phyloP scores from a whole-genome alignment of 1,284 basidiomycete genomes.

The Abortiporus biennis region DNA sequence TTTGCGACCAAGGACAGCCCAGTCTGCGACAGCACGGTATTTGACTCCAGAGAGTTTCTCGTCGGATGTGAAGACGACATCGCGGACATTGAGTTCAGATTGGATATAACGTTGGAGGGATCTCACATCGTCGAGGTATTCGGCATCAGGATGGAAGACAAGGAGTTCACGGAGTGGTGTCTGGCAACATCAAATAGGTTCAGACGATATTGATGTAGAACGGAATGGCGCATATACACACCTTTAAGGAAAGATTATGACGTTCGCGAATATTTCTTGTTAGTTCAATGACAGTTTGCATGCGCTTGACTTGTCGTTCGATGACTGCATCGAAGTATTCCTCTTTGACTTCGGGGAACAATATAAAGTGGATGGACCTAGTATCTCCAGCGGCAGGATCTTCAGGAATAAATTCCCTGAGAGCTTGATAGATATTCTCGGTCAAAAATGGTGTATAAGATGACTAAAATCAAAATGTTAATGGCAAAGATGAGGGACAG shows the following conservation, averaged over 20 bases:
- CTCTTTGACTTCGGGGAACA: slow-evolving; percentile 89
- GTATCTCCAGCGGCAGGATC: slow-evolving; percentile 69
- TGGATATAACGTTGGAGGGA: slow-evolving; percentile 87
- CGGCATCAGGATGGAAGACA: slow-evolving; percentile 86
- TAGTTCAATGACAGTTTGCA: slow-evolving; percentile 94
- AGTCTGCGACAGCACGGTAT: slow-evolving; percentile 93
- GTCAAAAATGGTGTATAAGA: slow-evolving; percentile 98
- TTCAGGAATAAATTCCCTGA: slow-evolving; percentile 81
- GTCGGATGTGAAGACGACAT: slow-evolving; percentile 85
- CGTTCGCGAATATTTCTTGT: slow-evolving; percentile 87
- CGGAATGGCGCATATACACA: slow-evolving; percentile 32
- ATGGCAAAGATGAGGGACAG: no score
- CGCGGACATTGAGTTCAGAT: slow-evolving; percentile 94
- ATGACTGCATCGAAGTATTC: slow-evolving; percentile 97
- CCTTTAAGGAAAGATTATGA: slow-evolving; percentile 88
- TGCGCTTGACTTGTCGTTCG: slow-evolving; percentile 90
- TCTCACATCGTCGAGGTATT: slow-evolving; percentile 85
- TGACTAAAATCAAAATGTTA: slow-evolving; percentile 57
- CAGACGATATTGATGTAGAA: neutral
- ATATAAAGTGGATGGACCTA: slow-evolving; percentile 93
- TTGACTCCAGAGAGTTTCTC: slow-evolving; percentile 84
- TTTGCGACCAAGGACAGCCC: slow-evolving; percentile 92
- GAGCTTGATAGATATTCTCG: slow-evolving; percentile 93
- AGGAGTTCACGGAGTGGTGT: slow-evolving; percentile 91
- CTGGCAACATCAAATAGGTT: slow-evolving; percentile 30